These are phyloP conservation scores for Penicillium vulpinum DNA, from an alignment of 2,329 filamentous ascomycete species.

Conservation along the genomic window DNA sequence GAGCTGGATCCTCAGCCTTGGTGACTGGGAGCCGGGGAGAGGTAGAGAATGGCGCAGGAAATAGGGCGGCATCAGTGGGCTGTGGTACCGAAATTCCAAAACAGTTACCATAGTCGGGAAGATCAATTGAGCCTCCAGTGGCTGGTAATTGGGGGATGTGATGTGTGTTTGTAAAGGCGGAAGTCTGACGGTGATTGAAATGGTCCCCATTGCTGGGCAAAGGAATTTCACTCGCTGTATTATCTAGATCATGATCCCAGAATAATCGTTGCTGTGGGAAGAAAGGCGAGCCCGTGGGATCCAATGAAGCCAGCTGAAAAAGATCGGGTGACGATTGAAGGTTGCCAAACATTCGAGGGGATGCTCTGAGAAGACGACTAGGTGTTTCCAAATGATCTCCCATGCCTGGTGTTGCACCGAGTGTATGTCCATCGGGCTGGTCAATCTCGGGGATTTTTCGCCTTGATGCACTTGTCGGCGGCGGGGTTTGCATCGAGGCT, in stretches of 20 bases:
- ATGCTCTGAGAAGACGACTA: slow-evolving; percentile 46
- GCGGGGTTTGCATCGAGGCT: slow-evolving; percentile 60
- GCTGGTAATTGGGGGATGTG: slow-evolving; percentile 39
- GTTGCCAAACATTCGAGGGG: slow-evolving; percentile 52
- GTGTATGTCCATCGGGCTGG: slow-evolving; percentile 20
- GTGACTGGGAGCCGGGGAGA: slow-evolving; percentile 43
- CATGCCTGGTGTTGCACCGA: slow-evolving; percentile 24
- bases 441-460: slow-evolving; percentile 45
- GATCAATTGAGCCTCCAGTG: slow-evolving; percentile 36
- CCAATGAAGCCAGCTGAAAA: slow-evolving; percentile 54
- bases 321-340: slow-evolving; percentile 60
- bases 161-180: slow-evolving; percentile 21
- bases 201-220: slow-evolving; percentile 14
- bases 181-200: slow-evolving; percentile 26
- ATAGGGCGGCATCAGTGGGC: slow-evolving; percentile 40
- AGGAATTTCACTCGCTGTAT: slow-evolving; percentile 16
- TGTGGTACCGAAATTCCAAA: slow-evolving; percentile 32
- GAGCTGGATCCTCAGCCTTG: slow-evolving; percentile 47
- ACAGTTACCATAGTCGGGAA: slow-evolving; percentile 33
- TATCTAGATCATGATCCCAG: slow-evolving; percentile 47
- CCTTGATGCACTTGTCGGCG: slow-evolving; percentile 59
- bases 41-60: slow-evolving; percentile 47
- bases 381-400: slow-evolving; percentile 46
- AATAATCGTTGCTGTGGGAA: slow-evolving; percentile 56
- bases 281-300: slow-evolving; percentile 57